Evolutionary conservation across 257 asterid genomes (phyloP), one percentile per base, ranked within the genome.

Genomic region (Perilla frutescens): DNA sequence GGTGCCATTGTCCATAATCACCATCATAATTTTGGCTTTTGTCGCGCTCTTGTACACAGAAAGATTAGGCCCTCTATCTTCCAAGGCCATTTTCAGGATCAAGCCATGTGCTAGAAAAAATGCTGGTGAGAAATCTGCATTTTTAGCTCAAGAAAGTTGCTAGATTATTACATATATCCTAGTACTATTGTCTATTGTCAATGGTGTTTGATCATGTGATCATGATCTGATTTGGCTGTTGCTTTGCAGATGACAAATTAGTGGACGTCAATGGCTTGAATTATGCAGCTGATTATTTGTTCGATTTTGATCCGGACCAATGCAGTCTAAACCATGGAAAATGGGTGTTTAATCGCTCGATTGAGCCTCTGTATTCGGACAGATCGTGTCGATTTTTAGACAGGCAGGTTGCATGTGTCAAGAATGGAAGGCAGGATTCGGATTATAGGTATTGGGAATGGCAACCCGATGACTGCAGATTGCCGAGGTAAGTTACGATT

Each of bases 401-500:
- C 29, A 82, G 87, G 73, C 96, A 93, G 75, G 84, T 89, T 77
- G 76, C 92, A 0, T 93, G 98, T 67, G 84, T 81, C 2, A 87
- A 82, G 86, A 93, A 91, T 71, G 98, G 97, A 26, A 74, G 96
- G 61, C 70, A 74, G 0, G 97, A 93, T 84, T 84, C 91, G 3
- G 91, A 91, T 58, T 93, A 93, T 80, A 86, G 74, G 62, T 83
- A 84, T 76, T 93, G 97, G 98, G 88, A 85, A 26, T 93, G 98
- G 98, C 90, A 76, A 79, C 97, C 96, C 8, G 94, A 91, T 80
- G 96, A 84, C 60, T 93, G 98, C 84, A 87, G 82, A 65, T 86
- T 93, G 91, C 98, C 98, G 6, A 83, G 91, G 98, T 93, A 50
- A 67, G 56, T n/a, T 32, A n/a, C 44, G 0, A 36, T 13, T 60